Base-by-base conservation (phyloP, 2,329 filamentous ascomycete genomes). In the Davidsoniella australis region DNA sequence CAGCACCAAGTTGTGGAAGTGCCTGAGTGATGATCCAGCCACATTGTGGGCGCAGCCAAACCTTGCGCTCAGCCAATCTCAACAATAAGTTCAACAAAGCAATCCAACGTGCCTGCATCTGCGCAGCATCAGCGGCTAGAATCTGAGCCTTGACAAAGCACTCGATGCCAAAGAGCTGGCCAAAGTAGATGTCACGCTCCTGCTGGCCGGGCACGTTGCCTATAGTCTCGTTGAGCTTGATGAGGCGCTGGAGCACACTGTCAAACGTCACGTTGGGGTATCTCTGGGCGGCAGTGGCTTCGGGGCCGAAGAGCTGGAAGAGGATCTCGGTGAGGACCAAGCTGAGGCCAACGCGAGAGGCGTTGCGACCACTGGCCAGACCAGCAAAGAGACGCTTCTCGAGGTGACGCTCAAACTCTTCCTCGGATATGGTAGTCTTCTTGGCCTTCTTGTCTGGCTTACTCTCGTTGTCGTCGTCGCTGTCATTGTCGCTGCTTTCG, bases 11-110 rank as follows among this genome's bases (percentile, higher is more conserved):
- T 58, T 80, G 77, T 29, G 73, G 71, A 37, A 91, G 63, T 12
- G 81, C 78, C 59, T 86, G 78, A 41, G 83, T 80, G 23, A 95
- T 69, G 44, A 91, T 76, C 71, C 80, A 85, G 29, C 84, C 86
- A 58, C 86, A 94, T 61, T 94, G 85, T 58, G 89, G 80, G 53
- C 85, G 76, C 56, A 96, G 71, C 89, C 88, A 95, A 29, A 84
- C 76, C 63, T 94, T 93, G 64, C 84, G 84, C 57, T 77, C 75
- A 39, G 82, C 78, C 53, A 95, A 72, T 54, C 79, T 75, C 57
- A 87, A 73, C 29, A 95, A 67, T 48, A 84, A 67, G 48, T 82
- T 74, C 44, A 95, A 66, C n/a, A 94, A 69, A 49, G 71, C 68
- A 42, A 70, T 68, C 78, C 82, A 87, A 58, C 68, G 72, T 4